Evolutionary conservation across 768 basidiomycete genomes (phyloP).

Genomic region (Suillus variegatus): DNA sequence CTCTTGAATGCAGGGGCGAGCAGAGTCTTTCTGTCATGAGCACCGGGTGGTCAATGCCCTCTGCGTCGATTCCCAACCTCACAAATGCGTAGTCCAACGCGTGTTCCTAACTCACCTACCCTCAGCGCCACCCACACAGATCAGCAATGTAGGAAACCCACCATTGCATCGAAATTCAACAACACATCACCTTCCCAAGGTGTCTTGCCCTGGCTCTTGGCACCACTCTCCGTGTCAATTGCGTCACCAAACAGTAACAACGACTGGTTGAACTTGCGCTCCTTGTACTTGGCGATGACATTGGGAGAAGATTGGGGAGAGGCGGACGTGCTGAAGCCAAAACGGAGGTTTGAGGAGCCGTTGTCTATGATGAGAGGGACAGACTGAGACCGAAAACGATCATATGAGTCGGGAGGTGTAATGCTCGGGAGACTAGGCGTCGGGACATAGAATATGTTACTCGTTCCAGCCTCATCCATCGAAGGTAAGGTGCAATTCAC

Average conservation of each 20-base stretch:
- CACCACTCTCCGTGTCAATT: slow-evolving; percentile 83
- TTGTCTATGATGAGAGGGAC: slow-evolving; percentile 88
- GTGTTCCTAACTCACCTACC: slow-evolving; percentile 67
- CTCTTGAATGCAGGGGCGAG: slow-evolving; percentile 86
- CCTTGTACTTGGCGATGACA: slow-evolving; percentile 84
- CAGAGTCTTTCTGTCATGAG: slow-evolving; percentile 92
- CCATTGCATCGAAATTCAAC: slow-evolving; percentile 90
- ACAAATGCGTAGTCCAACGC: slow-evolving; percentile 92
- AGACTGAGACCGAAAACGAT: slow-evolving; percentile 45
- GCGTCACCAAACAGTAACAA: slow-evolving; percentile 88
- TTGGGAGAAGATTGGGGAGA: slow-evolving; percentile 65
- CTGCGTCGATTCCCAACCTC: slow-evolving; percentile 78
- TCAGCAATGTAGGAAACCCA: slow-evolving; percentile 43
- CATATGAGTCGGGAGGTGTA: slow-evolving; percentile 47
- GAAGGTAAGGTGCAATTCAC: neutral
- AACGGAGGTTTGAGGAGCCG: slow-evolving; percentile 79
- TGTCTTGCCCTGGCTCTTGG: slow-evolving; percentile 72
- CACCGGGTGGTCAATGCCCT: slow-evolving; percentile 81
- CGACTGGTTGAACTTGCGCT: slow-evolving; percentile 79
- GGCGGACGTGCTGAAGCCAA: slow-evolving; percentile 72
- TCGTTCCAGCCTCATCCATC: slow-evolving; percentile 4
- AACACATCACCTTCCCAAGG: slow-evolving; percentile 96
- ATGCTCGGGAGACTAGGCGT: slow-evolving; percentile 33
- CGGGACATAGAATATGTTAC: slow-evolving; percentile 20
- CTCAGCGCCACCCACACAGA: slow-evolving; percentile 8